A percentile compares a stretch with the other conserved stretches of the same genome.
These are phyloP conservation scores for Talaromyces thailandensis DNA, from an alignment of 495 filamentous ascomycete species.

Conservation along the genomic window DNA sequence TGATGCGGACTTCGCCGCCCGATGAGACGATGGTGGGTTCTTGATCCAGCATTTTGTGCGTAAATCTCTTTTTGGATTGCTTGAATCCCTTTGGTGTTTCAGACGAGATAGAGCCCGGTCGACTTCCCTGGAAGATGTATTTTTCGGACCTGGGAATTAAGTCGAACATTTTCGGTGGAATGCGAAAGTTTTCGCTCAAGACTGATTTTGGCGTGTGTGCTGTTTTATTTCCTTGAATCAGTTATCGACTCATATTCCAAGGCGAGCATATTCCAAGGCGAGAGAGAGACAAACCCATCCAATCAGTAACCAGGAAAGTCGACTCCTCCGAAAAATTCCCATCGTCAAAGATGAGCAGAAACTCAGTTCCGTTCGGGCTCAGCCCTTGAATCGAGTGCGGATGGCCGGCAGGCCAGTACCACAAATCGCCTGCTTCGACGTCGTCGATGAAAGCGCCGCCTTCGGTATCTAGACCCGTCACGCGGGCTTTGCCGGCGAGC, in stretches of 20 bases:
- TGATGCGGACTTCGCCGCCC: constrained; percentile 52
- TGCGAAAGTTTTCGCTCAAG: constrained; percentile 55
- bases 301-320: constrained; percentile 60
- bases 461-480: constrained; percentile 59
- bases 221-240: constrained; percentile 7
- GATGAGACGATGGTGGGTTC: constrained; percentile 40
- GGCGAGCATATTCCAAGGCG: neutral
- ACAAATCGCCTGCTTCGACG: constrained; percentile 59
- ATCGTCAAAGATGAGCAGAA: constrained; percentile 62
- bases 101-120: constrained; percentile 40
- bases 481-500: constrained; percentile 47
- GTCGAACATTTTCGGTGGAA: constrained; percentile 48
- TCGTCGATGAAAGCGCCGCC: constrained; percentile 63
- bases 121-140: constrained; percentile 59
- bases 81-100: constrained; percentile 41
- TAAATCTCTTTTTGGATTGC: constrained; percentile 50
- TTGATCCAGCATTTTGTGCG: constrained; percentile 53
- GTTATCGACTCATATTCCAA: neutral
- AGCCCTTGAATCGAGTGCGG: constrained; percentile 64
- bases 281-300: constrained; percentile 39
- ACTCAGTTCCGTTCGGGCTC: constrained; percentile 57
- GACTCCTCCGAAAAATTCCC: constrained; percentile 62
- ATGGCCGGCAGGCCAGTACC: constrained; percentile 67
- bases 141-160: constrained; percentile 49
- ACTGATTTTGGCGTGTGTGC: constrained; percentile 56